Evolutionary conservation across 768 basidiomycete genomes (phyloP).

Genomic region (Steccherinum ochraceum): DNA sequence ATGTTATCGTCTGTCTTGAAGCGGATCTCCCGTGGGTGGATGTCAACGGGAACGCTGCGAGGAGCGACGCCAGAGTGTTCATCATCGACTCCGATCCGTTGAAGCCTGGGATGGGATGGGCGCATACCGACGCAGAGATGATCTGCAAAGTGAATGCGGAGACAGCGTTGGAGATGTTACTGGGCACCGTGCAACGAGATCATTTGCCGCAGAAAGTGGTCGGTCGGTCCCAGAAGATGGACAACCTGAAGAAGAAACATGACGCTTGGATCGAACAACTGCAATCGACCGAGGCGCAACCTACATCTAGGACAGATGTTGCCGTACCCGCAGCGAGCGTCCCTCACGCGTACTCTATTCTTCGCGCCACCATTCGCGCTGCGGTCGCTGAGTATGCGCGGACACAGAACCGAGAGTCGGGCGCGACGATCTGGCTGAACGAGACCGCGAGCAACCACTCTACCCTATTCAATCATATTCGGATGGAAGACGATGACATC

Average conservation of each 20-base stretch:
- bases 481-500: constrained; percentile 28
- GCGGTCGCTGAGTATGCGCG: constrained; percentile 33
- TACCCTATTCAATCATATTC: constrained; percentile 51
- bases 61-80: constrained; percentile 41
- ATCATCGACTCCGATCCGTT: constrained; percentile 61
- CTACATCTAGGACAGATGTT: neutral
- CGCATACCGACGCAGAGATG: constrained; percentile 50
- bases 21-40: constrained; percentile 63
- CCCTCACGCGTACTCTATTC: constrained; percentile 31
- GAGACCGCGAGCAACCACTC: constrained; percentile 58
- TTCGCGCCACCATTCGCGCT: constrained; percentile 39
- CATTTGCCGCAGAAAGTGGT: neutral
- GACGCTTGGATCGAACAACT: constrained; percentile 2
- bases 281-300: neutral
- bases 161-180: constrained; percentile 44
- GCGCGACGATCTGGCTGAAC: constrained; percentile 44
- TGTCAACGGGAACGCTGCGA: constrained; percentile 36
- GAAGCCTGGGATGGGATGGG: constrained; percentile 41
- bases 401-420: constrained; percentile 22
- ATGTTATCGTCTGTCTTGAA: constrained; percentile 62
- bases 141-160: constrained; percentile 53
- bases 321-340: constrained; percentile 18
- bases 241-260: constrained; percentile 8
- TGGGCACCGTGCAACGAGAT: constrained; percentile 8
- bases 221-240: neutral